A percentile compares a stretch with the other conserved stretches of the same genome.
Evolutionary conservation across 1,284 basidiomycete species (phyloP).

Genomic region (Mycena sp.): DNA sequence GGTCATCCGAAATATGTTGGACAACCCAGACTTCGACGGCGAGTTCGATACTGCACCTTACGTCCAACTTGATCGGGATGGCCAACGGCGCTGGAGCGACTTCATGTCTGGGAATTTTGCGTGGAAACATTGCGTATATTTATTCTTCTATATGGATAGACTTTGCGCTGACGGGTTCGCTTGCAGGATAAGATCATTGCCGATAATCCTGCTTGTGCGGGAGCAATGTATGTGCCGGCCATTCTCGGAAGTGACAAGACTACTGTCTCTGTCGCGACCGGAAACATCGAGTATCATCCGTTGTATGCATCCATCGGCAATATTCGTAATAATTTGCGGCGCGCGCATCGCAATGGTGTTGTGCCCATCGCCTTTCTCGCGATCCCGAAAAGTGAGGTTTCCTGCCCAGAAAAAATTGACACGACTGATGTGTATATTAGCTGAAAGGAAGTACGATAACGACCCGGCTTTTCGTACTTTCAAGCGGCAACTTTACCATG

Average conservation of each 20-base stretch:
- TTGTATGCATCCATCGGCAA: constrained; percentile 43
- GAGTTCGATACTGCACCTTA: constrained; percentile 44
- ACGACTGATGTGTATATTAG: neutral
- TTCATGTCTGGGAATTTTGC: constrained; percentile 48
- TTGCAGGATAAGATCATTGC: constrained; percentile 22
- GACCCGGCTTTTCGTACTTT: constrained; percentile 36
- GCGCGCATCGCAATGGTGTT: constrained; percentile 40
- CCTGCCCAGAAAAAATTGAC: too few relatives aligned
- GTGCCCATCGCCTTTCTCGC: constrained; percentile 43
- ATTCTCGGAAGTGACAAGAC: constrained; percentile 50
- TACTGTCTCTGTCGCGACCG: constrained; percentile 47
- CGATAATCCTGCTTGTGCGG: constrained; percentile 34
- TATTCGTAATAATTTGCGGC: constrained; percentile 40
- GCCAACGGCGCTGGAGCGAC: constrained; percentile 36
- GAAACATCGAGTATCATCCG: constrained; percentile 46
- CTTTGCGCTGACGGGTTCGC: neutral
- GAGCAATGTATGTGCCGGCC: constrained; percentile 43
- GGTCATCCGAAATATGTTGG: constrained; percentile 39
- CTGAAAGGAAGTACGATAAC: constrained; percentile 22
- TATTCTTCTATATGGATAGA: neutral
- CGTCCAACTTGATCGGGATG: constrained; percentile 22
- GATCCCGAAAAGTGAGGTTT: constrained; percentile 48
- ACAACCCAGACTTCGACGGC: constrained; percentile 39
- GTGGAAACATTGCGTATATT: too few relatives aligned
- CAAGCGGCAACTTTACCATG: constrained; percentile 39